These are phyloP conservation scores for Aureobasidium musti DNA, from an alignment of 2,329 filamentous ascomycete genomes.

Conservation along the genomic window DNA sequence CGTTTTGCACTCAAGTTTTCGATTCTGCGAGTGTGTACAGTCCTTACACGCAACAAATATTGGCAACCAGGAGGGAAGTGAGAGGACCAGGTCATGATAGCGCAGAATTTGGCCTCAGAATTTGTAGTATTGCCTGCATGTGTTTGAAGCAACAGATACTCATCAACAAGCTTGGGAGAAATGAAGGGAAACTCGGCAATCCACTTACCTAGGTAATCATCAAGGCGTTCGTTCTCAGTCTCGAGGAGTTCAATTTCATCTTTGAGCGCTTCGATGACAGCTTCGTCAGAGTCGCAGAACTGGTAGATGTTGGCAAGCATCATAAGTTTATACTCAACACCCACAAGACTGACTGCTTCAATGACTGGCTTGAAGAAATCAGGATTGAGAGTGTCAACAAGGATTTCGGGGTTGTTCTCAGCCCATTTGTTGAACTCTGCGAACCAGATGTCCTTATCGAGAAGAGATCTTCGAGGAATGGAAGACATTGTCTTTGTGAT, in stretches of 20 bases:
- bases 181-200: neutral
- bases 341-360: neutral
- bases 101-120: neutral
- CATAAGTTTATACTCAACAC: neutral
- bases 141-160: neutral
- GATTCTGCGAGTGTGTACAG: conserved; percentile 2
- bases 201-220: neutral
- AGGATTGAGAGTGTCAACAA: neutral
- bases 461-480: neutral
- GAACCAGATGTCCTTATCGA: neutral
- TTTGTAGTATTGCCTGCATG: neutral
- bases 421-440: neutral
- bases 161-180: conserved; percentile 2
- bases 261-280: neutral
- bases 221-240: neutral
- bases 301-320: neutral
- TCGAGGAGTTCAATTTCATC: conserved; percentile 2
- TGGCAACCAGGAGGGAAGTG: neutral
- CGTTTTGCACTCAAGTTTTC: conserved; percentile 1
- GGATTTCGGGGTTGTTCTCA: neutral
- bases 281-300: neutral
- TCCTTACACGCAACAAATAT: neutral
- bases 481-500: conserved; percentile 7
- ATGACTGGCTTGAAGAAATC: neutral
- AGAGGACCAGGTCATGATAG: conserved; percentile 12